Evolutionary conservation across 1,284 basidiomycete genomes (phyloP).

Genomic region (Tilletiopsis washingtonensis): DNA sequence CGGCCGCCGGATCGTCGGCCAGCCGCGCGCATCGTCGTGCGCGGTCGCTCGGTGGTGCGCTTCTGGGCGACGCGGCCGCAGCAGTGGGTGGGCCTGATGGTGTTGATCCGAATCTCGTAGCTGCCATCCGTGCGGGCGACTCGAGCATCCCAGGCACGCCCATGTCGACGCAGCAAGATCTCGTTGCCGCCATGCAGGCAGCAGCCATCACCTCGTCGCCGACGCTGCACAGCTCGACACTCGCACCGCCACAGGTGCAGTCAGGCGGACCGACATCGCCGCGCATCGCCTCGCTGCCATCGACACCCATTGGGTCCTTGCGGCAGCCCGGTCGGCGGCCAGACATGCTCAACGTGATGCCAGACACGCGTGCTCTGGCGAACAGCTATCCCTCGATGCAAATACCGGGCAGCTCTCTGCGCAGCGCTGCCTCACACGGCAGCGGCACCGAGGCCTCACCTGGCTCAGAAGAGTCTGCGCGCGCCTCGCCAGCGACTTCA

Average conservation of each 20-base stretch:
- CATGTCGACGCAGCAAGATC: neutral
- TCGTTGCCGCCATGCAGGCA: constrained; percentile 1
- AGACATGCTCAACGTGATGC: constrained; percentile 9
- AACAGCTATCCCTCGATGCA: constrained; percentile 11
- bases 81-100: constrained; percentile 44
- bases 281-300: constrained; percentile 11
- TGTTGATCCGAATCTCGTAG: constrained; percentile 42
- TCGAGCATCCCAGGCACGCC: constrained; percentile 19
- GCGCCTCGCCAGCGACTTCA: too few relatives aligned
- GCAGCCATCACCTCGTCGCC: too few relatives aligned
- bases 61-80: constrained; percentile 26
- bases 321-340: neutral
- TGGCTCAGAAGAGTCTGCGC: neutral
- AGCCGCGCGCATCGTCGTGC: constrained; percentile 39
- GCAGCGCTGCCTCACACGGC: too few relatives aligned
- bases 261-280: too few relatives aligned
- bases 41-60: constrained; percentile 33
- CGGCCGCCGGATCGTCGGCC: neutral
- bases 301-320: constrained; percentile 6
- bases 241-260: too few relatives aligned
- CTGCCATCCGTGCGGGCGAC: constrained; percentile 35
- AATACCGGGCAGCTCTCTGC: constrained; percentile 2
- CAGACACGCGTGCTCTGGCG: constrained; percentile 14
- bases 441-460: neutral
- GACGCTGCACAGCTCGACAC: too few relatives aligned